A percentile compares a stretch with the other conserved stretches of the same genome.
These are phyloP conservation scores for Rubus parviflorus DNA, from an alignment of 306 rosid species.

Conservation along the genomic window DNA sequence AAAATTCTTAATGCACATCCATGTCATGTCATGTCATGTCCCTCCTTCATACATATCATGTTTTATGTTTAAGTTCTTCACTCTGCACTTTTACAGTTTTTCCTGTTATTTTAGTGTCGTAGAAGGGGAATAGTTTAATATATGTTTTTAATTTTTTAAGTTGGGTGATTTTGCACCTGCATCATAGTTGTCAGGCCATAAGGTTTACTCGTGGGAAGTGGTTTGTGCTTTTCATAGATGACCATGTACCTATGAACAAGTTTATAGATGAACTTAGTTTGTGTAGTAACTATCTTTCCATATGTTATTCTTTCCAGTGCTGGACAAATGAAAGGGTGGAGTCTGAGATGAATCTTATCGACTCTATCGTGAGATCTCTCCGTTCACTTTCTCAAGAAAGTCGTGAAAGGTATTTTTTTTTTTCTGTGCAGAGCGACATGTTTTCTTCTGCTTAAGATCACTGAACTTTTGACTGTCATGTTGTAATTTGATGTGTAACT, in stretches of 20 bases:
- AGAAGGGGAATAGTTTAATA: neutral
- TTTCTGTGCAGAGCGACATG: neutral
- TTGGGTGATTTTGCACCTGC: neutral
- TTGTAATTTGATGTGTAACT: neutral
- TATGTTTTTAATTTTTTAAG: neutral
- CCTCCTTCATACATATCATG: neutral
- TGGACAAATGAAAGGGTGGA: slow-evolving; percentile 82
- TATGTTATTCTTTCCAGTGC: slow-evolving; percentile 39
- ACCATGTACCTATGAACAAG: slow-evolving; percentile 1
- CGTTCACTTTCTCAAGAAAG: slow-evolving; percentile 91
- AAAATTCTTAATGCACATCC: neutral
- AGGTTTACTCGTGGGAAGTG: neutral
- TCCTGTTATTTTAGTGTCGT: neutral
- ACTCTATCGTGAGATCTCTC: slow-evolving; percentile 68
- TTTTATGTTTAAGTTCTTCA: neutral
- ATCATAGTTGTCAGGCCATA: neutral
- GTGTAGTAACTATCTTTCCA: neutral
- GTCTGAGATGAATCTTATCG: slow-evolving; percentile 67
- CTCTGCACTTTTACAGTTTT: neutral
- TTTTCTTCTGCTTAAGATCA: neutral
- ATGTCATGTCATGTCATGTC: neutral
- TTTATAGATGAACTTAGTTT: neutral
- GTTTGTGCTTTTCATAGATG: neutral
- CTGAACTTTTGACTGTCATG: neutral
- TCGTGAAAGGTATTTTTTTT: slow-evolving; percentile 65